Conservation (phyloP, 2,329 filamentous ascomycete species). For the Dothistroma septosporum region DNA sequence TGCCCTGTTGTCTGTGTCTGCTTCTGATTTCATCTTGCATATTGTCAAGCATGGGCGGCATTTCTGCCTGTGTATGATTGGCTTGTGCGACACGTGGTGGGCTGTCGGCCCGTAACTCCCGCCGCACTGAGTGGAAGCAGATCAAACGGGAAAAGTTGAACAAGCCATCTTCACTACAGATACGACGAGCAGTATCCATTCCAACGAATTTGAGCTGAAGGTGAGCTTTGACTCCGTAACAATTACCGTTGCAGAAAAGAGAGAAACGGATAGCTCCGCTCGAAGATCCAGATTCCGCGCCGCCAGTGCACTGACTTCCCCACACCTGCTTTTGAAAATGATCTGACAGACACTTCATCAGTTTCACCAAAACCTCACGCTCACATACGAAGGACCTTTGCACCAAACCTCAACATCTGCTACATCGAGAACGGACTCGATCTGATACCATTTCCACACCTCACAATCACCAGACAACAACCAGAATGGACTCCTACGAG, state of each 20-base stretch:
- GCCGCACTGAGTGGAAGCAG: too few relatives aligned
- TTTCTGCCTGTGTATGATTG: not conserved
- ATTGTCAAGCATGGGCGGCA: not conserved
- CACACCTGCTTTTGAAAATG: not conserved
- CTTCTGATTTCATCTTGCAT: not conserved
- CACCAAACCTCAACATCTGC: constrained; percentile 6
- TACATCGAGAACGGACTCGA: not conserved
- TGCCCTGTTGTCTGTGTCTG: not conserved
- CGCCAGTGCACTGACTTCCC: too few relatives aligned
- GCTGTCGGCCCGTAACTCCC: not conserved
- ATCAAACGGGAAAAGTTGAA: too few relatives aligned
- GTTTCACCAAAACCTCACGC: not conserved
- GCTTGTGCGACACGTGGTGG: not conserved
- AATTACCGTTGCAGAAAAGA: too few relatives aligned
- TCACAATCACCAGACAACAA: constrained; percentile 8
- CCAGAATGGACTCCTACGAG: constrained; percentile 47
- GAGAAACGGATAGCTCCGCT: too few relatives aligned
- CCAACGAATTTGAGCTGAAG: too few relatives aligned
- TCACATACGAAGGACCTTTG: not conserved
- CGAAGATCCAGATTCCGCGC: too few relatives aligned
- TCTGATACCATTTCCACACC: constrained; percentile 2
- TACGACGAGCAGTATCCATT: too few relatives aligned
- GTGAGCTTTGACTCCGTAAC: too few relatives aligned
- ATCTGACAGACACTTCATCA: not conserved
- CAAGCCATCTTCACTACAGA: too few relatives aligned